A percentile compares a stretch with the other conserved stretches of the same genome.
phyloP scores from a whole-genome alignment of 805 yeast genomes.

The Tetrapisispora taiwanensis region DNA sequence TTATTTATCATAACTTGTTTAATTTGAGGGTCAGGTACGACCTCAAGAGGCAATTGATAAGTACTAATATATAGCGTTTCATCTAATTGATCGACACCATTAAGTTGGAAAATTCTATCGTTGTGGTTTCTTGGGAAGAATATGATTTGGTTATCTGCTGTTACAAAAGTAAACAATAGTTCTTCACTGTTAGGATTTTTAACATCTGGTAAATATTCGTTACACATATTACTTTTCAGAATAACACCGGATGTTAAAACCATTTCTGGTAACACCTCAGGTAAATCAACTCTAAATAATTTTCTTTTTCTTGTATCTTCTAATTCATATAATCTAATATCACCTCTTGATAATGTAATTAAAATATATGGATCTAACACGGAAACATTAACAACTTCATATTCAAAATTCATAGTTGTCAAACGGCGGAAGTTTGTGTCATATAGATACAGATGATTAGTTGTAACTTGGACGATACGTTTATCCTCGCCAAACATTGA shows the following conservation, averaged over 20 bases:
- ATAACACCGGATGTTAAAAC: slow-evolving; percentile 65
- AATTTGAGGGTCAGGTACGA: slow-evolving; percentile 61
- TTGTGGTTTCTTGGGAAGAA: slow-evolving; percentile 46
- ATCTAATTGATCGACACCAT: slow-evolving; percentile 29
- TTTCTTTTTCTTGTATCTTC: slow-evolving; percentile 29
- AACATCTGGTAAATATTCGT: slow-evolving; percentile 29
- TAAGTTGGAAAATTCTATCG: slow-evolving; percentile 32
- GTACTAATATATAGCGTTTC: slow-evolving; percentile 32
- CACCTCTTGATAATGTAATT: slow-evolving; percentile 60
- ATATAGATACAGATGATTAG: slow-evolving; percentile 51
- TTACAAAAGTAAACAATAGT: slow-evolving; percentile 51
- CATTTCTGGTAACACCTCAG: slow-evolving; percentile 32
- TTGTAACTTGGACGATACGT: slow-evolving; percentile 65
- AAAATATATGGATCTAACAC: slow-evolving; percentile 54
- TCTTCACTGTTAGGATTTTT: slow-evolving; percentile 20
- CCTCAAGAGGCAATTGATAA: slow-evolving; percentile 28
- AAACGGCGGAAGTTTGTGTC: slow-evolving; percentile 49
- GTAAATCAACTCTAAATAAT: slow-evolving; percentile 29
- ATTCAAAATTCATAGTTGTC: slow-evolving; percentile 42
- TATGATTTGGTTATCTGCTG: slow-evolving; percentile 67
- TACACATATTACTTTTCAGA: slow-evolving; percentile 39
- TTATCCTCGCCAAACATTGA: slow-evolving; percentile 47
- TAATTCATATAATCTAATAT: slow-evolving; percentile 47
- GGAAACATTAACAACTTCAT: slow-evolving; percentile 54
- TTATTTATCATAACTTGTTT: slow-evolving; percentile 56